phyloP scores from a whole-genome alignment of 140 eudicot species.

The Bidens hawaiensis region DNA sequence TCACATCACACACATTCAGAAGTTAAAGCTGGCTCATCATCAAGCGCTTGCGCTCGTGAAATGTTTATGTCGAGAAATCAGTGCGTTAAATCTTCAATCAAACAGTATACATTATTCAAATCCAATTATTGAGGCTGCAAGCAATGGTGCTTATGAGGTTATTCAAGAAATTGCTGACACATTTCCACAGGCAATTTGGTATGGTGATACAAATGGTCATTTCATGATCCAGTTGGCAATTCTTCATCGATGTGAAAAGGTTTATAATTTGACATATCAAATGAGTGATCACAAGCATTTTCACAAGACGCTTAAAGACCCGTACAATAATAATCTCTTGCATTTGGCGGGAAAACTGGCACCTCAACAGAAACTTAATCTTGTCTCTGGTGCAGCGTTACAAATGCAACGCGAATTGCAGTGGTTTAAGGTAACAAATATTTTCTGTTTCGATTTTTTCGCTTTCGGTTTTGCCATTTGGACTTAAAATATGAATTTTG shows the following conservation, averaged over 20 bases:
- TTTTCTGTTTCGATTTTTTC: no score
- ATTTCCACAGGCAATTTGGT: constrained; percentile 40
- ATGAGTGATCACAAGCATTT: constrained; percentile 39
- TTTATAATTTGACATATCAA: constrained; percentile 41
- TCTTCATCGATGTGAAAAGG: constrained; percentile 42
- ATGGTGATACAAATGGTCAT: constrained; percentile 22
- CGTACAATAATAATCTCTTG: constrained; percentile 30
- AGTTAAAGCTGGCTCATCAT: constrained; percentile 29
- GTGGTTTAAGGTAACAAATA: constrained; percentile 39
- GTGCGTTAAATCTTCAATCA: constrained; percentile 26
- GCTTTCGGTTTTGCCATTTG: neutral
- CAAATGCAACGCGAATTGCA: constrained; percentile 52
- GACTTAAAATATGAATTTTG: no score
- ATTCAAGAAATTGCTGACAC: constrained; percentile 43
- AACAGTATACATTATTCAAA: constrained; percentile 23
- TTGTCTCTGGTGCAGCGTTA: constrained; percentile 49
- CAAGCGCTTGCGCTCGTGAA: constrained; percentile 37
- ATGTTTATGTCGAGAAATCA: constrained; percentile 36
- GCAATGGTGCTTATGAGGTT: constrained; percentile 38
- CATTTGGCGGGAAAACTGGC: constrained; percentile 48
- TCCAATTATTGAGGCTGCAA: constrained; percentile 40
- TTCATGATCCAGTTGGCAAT: constrained; percentile 41
- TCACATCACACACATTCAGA: constrained; percentile 23
- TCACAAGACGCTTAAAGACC: constrained; percentile 29
- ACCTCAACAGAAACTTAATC: constrained; percentile 33